Base-by-base conservation (phyloP, 495 filamentous ascomycete species). In the Lineolata rhizophorae region DNA sequence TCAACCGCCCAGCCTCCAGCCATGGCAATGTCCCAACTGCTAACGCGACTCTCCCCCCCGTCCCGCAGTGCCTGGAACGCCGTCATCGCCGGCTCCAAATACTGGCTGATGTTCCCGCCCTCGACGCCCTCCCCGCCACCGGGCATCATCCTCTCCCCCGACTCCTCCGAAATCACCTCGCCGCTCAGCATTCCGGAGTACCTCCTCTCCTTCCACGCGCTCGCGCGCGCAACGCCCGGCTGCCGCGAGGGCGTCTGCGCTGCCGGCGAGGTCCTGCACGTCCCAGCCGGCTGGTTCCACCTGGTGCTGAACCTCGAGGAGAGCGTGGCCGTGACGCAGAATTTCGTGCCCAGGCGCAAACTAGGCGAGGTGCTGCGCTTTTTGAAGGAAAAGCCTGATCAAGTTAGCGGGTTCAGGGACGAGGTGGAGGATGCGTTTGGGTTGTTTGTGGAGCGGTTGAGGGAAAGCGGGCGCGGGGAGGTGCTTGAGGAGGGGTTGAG, bases 21-120 rank as follows among this genome's bases (percentile, higher is more conserved):
- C n/a, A n/a, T n/a, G n/a, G n/a, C n/a, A n/a, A n/a, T n/a, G n/a
- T n/a, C n/a, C n/a, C n/a, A n/a, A 27, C 12, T 5, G 2, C 26
- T 13, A 11, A 29, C 5, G 30, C 3, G 29, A 1, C 20, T 24
- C 11, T 30, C 55, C 1, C 64, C 62, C 15, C 84, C n/a, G n/a
- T n/a, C n/a, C n/a, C n/a, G n/a, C n/a, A n/a, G 76, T 40, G 87
- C 87, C 2, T 97, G 87, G 87, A 97, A 97, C 48, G 85, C 87
- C 0, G 84, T 95, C 11, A 50, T 97, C 20, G 64, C 73, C 33
- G 87, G 87, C 11, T 70, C 76, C 13, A 97, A 97, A 50, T 97
- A 95, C 57, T 97, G 87, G 87, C 90, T 97, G 39, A 91, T 82
- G 75, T 85, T 94, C 60, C 70, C 87, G 29, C 56, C 72, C 0